These are phyloP conservation scores for Periconia digitata DNA, from an alignment of 2,329 filamentous ascomycete genomes.

Conservation along the genomic window DNA sequence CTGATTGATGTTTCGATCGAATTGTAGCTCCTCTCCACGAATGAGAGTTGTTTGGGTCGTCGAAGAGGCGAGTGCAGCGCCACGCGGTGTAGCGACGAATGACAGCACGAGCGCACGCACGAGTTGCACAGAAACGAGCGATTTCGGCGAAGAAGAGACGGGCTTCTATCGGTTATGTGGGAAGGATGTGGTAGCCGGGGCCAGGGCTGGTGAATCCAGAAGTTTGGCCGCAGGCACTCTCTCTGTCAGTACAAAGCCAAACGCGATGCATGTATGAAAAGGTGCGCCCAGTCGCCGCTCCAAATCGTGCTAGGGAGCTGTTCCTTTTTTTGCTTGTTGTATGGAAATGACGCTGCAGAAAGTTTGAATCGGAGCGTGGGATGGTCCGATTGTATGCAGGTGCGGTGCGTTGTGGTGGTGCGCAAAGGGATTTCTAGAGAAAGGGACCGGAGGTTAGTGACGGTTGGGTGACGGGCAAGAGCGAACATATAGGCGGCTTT, in stretches of 20 bases:
- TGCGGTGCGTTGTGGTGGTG: too few relatives aligned
- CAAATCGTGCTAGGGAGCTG: conserved; percentile 23
- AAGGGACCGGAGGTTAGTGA: too few relatives aligned
- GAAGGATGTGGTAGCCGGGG: conserved; percentile 23
- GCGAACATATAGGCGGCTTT: too few relatives aligned
- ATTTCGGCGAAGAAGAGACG: conserved; percentile 1
- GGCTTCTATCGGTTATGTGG: conserved; percentile 21
- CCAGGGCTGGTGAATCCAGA: background rate
- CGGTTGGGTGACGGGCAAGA: too few relatives aligned
- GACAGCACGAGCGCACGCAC: conserved; percentile 1
- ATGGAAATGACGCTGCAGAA: background rate
- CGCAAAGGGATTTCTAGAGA: too few relatives aligned
- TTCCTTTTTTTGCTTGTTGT: background rate
- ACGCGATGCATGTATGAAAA: conserved; percentile 49
- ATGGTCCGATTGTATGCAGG: background rate
- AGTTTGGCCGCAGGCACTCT: background rate
- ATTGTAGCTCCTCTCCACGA: background rate
- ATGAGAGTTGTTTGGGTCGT: too few relatives aligned
- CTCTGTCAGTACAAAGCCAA: conserved; percentile 16
- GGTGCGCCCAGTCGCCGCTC: conserved; percentile 55
- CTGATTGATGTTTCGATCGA: background rate
- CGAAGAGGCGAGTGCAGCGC: too few relatives aligned
- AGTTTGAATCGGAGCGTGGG: background rate
- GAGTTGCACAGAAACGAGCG: conserved; percentile 8
- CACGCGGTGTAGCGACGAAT: too few relatives aligned